Evolutionary conservation across 306 rosid species (phyloP).

Genomic region (Elaeagnus macrophylla): DNA sequence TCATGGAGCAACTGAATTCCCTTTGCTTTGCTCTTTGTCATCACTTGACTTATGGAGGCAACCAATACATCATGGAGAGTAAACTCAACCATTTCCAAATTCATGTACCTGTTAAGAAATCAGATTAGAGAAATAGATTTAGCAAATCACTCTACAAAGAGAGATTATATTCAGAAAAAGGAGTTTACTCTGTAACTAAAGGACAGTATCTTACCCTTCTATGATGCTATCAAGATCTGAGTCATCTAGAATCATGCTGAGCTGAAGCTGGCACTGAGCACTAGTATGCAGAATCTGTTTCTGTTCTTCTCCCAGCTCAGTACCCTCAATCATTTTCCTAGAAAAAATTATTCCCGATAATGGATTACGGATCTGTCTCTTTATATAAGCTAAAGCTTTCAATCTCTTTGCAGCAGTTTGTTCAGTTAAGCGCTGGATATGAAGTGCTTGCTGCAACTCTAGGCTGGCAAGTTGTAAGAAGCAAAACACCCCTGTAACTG

Average conservation of each 20-base stretch:
- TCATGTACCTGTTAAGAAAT: conserved; percentile 47
- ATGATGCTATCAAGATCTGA: conserved; percentile 80
- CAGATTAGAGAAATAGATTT: conserved; percentile 6
- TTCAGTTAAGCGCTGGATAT: conserved; percentile 73
- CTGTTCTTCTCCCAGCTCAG: conserved; percentile 65
- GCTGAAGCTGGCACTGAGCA: conserved; percentile 74
- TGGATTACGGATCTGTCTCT: conserved; percentile 69
- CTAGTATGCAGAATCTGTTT: conserved; percentile 56
- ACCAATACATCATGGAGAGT: conserved; percentile 61
- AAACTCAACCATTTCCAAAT: conserved; percentile 88
- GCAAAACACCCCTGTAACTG: conserved; percentile 78
- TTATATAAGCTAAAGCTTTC: conserved; percentile 57
- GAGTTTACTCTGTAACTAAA: not conserved
- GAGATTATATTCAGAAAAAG: not conserved
- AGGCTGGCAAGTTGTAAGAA: conserved; percentile 90
- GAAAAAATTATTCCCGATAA: conserved; percentile 61
- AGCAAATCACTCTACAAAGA: too few relatives aligned
- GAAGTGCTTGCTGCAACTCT: conserved; percentile 80
- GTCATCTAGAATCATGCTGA: conserved; percentile 82
- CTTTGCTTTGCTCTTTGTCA: conserved; percentile 46
- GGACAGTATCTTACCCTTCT: conserved; percentile 55
- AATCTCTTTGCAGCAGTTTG: conserved; percentile 79
- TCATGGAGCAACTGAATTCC: conserved; percentile 58
- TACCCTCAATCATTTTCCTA: conserved; percentile 56
- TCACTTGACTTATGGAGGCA: conserved; percentile 69